A percentile compares a stretch with the other conserved stretches of the same genome.
Evolutionary conservation across 805 yeast species (phyloP).

Genomic region (Candida parachauliodes): DNA sequence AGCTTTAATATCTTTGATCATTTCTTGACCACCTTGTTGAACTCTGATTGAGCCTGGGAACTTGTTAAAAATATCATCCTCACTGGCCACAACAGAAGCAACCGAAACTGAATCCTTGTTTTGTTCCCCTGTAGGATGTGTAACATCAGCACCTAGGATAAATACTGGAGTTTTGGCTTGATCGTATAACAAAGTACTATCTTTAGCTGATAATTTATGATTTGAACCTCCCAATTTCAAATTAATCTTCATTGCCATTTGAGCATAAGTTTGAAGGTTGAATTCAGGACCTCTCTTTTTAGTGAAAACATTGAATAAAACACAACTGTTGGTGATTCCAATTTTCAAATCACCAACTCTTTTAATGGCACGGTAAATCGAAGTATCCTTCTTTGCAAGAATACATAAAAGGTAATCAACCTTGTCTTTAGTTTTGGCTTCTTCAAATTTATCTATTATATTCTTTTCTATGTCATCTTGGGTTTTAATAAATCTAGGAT

Average conservation of each 20-base stretch:
- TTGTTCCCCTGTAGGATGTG: slow-evolving; percentile 9
- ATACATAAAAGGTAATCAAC: slow-evolving; percentile 9
- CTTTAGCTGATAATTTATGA: slow-evolving; percentile 7
- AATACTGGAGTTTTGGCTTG: slow-evolving; percentile 6
- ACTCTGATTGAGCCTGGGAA: slow-evolving; percentile 10
- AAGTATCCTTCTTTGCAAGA: slow-evolving; percentile 9
- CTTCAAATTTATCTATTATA: neutral
- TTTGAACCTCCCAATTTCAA: slow-evolving; percentile 10
- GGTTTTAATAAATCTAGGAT: neutral
- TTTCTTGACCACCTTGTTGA: slow-evolving; percentile 9
- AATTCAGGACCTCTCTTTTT: slow-evolving; percentile 5
- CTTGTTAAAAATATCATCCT: slow-evolving; percentile 9
- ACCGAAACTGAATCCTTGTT: slow-evolving; percentile 8
- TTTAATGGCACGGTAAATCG: slow-evolving; percentile 8
- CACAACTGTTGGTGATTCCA: slow-evolving; percentile 10
- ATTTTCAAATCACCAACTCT: slow-evolving; percentile 11
- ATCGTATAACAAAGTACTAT: slow-evolving; percentile 7
- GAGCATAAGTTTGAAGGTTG: slow-evolving; percentile 8
- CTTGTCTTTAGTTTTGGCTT: slow-evolving; percentile 8
- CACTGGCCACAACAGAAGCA: slow-evolving; percentile 11
- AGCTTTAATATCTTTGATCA: slow-evolving; percentile 7
- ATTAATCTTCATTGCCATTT: slow-evolving; percentile 11
- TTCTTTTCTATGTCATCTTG: slow-evolving; percentile 6
- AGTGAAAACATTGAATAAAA: slow-evolving; percentile 8
- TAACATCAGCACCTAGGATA: slow-evolving; percentile 12